Base-by-base conservation (phyloP, 306 rosid genomes). In the Lathyrus tuberosus region DNA sequence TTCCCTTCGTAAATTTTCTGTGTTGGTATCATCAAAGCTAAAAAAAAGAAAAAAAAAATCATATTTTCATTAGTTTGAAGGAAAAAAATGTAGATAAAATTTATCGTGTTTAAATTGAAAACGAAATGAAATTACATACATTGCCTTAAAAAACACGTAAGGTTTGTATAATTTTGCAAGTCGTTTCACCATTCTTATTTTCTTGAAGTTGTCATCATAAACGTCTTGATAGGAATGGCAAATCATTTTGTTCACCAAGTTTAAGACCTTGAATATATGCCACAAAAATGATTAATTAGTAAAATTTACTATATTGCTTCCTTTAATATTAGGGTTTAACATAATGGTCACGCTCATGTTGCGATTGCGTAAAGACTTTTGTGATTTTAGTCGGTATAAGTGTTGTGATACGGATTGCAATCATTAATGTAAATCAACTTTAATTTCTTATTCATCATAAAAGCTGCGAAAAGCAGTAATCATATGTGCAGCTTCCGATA, bases 111-210 rank as follows among this genome's bases (percentile, higher is more conserved):
- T 51, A 9, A 9, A 53, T n/a, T 14, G 14, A 51, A 28, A 16
- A 66, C 17, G 37, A 0, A 1, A 47, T 5, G 3, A 4, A 38
- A 74, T 22, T 24, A 62, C 84, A 9, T 76, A 81, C 88, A 65
- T 8, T 22, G 81, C 83, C 56, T 41, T 52, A 20, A 84, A 81
- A 35, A 74, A 58, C 47, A 74, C 43, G 14, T 52, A 74, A 16
- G 86, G 74, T 46, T 67, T 62, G 69, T 76, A 79, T 7, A 84
- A 37, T 40, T 84, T 73, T 6, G 38, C 85, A 16, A 51, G 12
- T 49, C 62, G 61, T 8, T n/a, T 67, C 44, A 59, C 53, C 42
- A 1, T 15, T 73, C 38, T 66, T 20, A 71, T 14, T 28, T 66
- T 72, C 43, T 15, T 49, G 35, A 1, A 5, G 40, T 15, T 65